Evolutionary conservation across 2,329 filamentous ascomycete species (phyloP).

Genomic region (Colletotrichum sp.): DNA sequence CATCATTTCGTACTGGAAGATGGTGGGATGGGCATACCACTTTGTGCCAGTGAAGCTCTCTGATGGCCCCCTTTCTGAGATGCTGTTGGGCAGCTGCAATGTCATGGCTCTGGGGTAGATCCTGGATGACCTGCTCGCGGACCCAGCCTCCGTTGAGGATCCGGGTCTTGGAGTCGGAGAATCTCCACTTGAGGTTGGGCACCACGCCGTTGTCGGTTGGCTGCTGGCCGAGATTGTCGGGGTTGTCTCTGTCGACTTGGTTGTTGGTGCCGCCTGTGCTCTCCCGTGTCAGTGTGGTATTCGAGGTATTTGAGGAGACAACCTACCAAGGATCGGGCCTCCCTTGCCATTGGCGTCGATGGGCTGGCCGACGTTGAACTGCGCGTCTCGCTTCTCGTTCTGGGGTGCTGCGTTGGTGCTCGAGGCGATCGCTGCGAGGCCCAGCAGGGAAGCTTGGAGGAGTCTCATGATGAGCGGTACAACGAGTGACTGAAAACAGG

Average conservation of each 20-base stretch:
- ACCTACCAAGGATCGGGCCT: constrained; percentile 60
- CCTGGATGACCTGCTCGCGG: constrained; percentile 69
- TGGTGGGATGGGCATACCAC: constrained; percentile 51
- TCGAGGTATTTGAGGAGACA: neutral
- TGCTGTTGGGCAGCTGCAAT: constrained; percentile 74
- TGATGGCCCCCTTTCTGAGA: constrained; percentile 67
- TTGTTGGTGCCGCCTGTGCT: constrained; percentile 67
- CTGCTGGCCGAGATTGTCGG: constrained; percentile 66
- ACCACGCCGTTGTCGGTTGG: constrained; percentile 68
- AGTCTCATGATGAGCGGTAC: neutral
- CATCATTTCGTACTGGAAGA: neutral
- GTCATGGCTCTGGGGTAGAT: constrained; percentile 68
- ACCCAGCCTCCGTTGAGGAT: constrained; percentile 70
- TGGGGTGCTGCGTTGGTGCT: neutral
- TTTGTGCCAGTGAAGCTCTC: constrained; percentile 72
- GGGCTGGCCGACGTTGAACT: constrained; percentile 59
- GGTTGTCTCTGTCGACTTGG: constrained; percentile 66
- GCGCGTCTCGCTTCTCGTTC: constrained; percentile 19
- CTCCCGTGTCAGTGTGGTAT: neutral
- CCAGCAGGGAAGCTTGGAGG: neutral
- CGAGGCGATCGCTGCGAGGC: neutral
- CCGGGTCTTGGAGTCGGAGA: constrained; percentile 70
- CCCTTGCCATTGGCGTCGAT: constrained; percentile 63
- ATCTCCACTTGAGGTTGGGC: constrained; percentile 73
- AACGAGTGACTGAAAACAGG: neutral